Conservation (phyloP, 2,329 filamentous ascomycete species). For the Epichloe hybrida region DNA sequence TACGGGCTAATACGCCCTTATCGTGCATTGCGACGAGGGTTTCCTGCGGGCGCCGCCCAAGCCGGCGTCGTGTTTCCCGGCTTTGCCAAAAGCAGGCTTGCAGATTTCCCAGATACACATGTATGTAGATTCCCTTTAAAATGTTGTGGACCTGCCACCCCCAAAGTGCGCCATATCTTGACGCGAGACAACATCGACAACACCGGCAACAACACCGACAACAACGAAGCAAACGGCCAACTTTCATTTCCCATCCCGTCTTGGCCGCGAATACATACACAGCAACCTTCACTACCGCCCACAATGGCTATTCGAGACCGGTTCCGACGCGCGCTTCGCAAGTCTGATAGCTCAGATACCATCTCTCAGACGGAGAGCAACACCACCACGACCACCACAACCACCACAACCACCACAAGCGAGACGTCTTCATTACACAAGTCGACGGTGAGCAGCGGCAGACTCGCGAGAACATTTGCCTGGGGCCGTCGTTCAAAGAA, state of each 20-base stretch:
- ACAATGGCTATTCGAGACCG: constrained; percentile 30
- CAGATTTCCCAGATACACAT: neutral
- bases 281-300: neutral
- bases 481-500: constrained; percentile 14
- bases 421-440: constrained; percentile 19
- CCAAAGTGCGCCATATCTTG: neutral
- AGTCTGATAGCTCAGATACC: constrained; percentile 18
- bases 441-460: constrained; percentile 14
- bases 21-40: neutral
- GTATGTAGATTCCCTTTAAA: neutral
- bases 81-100: neutral
- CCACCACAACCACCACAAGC: constrained; percentile 11
- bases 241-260: neutral
- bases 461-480: constrained; percentile 18
- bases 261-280: neutral
- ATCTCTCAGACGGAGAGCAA: constrained; percentile 20
- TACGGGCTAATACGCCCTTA: too few relatives aligned
- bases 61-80: neutral
- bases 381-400: constrained; percentile 14
- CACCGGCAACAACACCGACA: neutral
- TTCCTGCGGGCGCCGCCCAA: constrained; percentile 1
- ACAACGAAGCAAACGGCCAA: neutral
- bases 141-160: constrained; percentile 1
- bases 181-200: too few relatives aligned
- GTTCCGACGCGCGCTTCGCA: constrained; percentile 27